These are phyloP conservation scores for Chalaropsis thielavioides DNA, from an alignment of 2,329 filamentous ascomycete genomes.

Conservation along the genomic window DNA sequence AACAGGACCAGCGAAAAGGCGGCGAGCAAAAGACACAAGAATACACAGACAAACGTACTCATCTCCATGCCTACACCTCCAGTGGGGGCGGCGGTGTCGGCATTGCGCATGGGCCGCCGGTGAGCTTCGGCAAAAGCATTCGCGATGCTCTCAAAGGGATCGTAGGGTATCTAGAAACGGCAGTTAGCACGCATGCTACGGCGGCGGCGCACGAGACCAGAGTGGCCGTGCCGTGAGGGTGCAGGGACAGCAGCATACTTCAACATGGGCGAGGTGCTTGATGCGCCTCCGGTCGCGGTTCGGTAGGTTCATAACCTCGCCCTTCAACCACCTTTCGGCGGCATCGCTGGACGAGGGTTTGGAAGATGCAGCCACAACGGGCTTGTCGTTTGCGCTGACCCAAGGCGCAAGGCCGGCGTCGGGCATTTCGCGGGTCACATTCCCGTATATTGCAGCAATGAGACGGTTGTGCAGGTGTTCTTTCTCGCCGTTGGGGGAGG, in stretches of 20 bases:
- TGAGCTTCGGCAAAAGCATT: slow-evolving; percentile 39
- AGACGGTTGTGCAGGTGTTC: slow-evolving; percentile 55
- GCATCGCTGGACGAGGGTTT: slow-evolving; percentile 53
- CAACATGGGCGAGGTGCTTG: slow-evolving; percentile 48
- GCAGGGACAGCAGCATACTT: slow-evolving; percentile 30
- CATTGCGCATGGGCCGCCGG: slow-evolving; percentile 31
- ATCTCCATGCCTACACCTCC: slow-evolving; percentile 56
- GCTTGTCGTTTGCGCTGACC: slow-evolving; percentile 59
- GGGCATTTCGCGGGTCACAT: slow-evolving; percentile 55
- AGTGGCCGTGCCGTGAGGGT: not conserved
- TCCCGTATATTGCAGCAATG: slow-evolving; percentile 50
- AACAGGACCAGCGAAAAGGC: no score
- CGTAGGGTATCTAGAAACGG: slow-evolving; percentile 26
- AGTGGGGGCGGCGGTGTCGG: slow-evolving; percentile 49
- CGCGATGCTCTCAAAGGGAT: slow-evolving; percentile 39
- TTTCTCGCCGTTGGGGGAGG: slow-evolving; percentile 42
- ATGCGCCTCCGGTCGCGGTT: slow-evolving; percentile 50
- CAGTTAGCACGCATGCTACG: slow-evolving; percentile 14
- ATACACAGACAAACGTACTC: slow-evolving; percentile 39
- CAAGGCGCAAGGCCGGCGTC: slow-evolving; percentile 53
- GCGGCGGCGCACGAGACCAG: not conserved
- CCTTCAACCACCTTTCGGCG: slow-evolving; percentile 49
- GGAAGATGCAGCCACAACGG: slow-evolving; percentile 38
- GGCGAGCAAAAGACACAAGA: no score
- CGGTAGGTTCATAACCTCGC: slow-evolving; percentile 57